Evolutionary conservation across 2,329 filamentous ascomycete genomes (phyloP), one percentile per base, ranked within the genome.

Genomic region (Xylaria polymorpha): DNA sequence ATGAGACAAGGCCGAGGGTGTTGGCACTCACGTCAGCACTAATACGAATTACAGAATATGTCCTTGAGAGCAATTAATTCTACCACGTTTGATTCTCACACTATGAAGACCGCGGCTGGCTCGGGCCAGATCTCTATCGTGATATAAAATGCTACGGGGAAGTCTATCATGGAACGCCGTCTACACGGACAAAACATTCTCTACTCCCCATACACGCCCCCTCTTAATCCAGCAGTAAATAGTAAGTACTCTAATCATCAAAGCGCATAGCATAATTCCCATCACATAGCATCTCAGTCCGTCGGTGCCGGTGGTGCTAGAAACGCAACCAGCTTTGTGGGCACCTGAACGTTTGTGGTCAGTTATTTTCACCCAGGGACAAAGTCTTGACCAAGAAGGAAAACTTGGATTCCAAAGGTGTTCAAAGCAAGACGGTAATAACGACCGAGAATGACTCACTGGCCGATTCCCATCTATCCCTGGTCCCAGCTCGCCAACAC

Each of bases 291-390:
- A 32, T 12, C 15, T 18, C 12, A 5, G 15, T 29, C 18, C n/a
- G 57, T 46, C 22, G 53, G 37, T 18, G 35, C 18, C 32, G 67
- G 58, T 25, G 14, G 12, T 32, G 37, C 4, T 5, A 44, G 39
- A 25, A 56, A 70, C 25, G 68, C 68, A n/a, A 70, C 61, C 39
- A 68, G 20, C 51, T 20, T 63, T 25, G 66, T 66, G n/a, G 68
- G 61, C 39, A 61, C 48, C 1, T 56, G 32, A 22, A 4, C 5
- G 12, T 22, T 56, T 15, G n/a, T n/a, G 4, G 20, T 56, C 32
- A 56, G 32, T 39, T n/a, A 35, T n/a, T 18, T 18, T 4, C 9
- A 15, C 32, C 8, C 15, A 29, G 14, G 6, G 15, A 18, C 48
- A 51, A 4, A 6, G n/a, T 37, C 15, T 7, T 12, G 51, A 22